Conservation (phyloP, 2,329 filamentous ascomycete species). For the Claviceps purpurea region DNA sequence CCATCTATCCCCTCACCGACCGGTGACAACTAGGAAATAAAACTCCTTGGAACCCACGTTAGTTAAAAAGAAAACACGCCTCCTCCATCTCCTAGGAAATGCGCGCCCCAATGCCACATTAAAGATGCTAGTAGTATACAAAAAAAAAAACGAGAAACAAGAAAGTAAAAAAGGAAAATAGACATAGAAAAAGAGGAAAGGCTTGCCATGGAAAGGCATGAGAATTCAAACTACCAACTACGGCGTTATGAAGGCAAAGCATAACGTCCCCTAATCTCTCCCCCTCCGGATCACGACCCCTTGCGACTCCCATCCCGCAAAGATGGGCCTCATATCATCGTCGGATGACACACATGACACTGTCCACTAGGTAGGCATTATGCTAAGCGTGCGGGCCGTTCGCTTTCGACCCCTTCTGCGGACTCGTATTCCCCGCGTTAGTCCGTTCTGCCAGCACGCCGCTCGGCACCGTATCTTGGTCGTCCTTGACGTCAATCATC, state of each 20-base stretch:
- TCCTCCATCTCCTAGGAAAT: not conserved
- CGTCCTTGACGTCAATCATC: constrained; percentile 41
- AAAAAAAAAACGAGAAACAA: not conserved
- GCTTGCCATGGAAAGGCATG: not conserved
- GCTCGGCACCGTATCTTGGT: constrained; percentile 12
- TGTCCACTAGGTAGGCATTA: not conserved
- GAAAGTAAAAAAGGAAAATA: not conserved
- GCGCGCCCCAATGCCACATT: not conserved
- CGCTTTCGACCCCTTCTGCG: constrained; percentile 19
- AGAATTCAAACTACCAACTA: not conserved
- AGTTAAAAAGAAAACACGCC: not conserved
- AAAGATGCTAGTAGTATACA: constrained; percentile 4
- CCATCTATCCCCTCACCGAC: not conserved
- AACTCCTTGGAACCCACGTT: not conserved
- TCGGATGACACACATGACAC: too few relatives aligned
- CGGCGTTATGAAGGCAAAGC: not conserved
- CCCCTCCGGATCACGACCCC: not conserved
- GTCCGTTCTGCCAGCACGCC: constrained; percentile 22
- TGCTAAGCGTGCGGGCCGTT: constrained; percentile 17
- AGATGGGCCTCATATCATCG: too few relatives aligned
- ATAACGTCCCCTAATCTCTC: not conserved
- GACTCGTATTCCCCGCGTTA: constrained; percentile 19
- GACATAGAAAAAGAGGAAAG: not conserved
- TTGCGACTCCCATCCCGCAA: too few relatives aligned
- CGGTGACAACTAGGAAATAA: not conserved